A percentile compares a stretch with the other conserved stretches of the same genome.
These are phyloP conservation scores for Wickerhamomyces canadensis DNA, from an alignment of 805 yeast species.

Conservation along the genomic window DNA sequence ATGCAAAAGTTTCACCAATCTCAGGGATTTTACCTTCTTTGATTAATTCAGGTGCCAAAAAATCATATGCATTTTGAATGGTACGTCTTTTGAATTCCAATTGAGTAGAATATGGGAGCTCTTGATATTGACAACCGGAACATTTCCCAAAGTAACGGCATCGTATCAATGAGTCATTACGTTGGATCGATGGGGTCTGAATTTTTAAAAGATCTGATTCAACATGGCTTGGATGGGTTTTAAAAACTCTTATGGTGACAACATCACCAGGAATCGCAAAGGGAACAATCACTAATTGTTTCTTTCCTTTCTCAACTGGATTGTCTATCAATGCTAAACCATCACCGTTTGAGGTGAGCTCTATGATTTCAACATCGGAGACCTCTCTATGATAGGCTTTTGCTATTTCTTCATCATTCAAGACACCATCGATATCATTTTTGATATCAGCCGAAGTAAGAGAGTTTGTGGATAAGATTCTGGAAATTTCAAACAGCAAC, in stretches of 20 bases:
- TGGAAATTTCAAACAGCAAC: constrained; percentile 65
- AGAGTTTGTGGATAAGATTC: constrained; percentile 38
- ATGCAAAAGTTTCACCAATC: constrained; percentile 58
- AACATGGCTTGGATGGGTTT: constrained; percentile 67
- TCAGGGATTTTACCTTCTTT: constrained; percentile 45
- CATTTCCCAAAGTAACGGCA: constrained; percentile 89
- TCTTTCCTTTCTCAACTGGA: constrained; percentile 40
- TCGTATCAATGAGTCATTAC: constrained; percentile 55
- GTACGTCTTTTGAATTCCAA: constrained; percentile 67
- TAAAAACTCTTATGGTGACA: constrained; percentile 65
- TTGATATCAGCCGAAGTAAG: constrained; percentile 41
- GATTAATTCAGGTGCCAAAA: constrained; percentile 57
- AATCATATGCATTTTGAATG: constrained; percentile 74
- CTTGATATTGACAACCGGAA: constrained; percentile 93
- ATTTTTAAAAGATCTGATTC: constrained; percentile 70
- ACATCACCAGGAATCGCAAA: constrained; percentile 85
- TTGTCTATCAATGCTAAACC: constrained; percentile 70
- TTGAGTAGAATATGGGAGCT: constrained; percentile 67
- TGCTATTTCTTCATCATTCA: constrained; percentile 49
- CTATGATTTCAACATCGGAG: constrained; percentile 48
- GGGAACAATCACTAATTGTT: constrained; percentile 74
- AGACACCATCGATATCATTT: constrained; percentile 61
- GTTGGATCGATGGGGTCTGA: constrained; percentile 31
- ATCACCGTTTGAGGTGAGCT: constrained; percentile 76
- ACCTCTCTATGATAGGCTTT: constrained; percentile 54